Evolutionary conservation across 495 filamentous ascomycete genomes (phyloP).

Genomic region (Tuber indicum): DNA sequence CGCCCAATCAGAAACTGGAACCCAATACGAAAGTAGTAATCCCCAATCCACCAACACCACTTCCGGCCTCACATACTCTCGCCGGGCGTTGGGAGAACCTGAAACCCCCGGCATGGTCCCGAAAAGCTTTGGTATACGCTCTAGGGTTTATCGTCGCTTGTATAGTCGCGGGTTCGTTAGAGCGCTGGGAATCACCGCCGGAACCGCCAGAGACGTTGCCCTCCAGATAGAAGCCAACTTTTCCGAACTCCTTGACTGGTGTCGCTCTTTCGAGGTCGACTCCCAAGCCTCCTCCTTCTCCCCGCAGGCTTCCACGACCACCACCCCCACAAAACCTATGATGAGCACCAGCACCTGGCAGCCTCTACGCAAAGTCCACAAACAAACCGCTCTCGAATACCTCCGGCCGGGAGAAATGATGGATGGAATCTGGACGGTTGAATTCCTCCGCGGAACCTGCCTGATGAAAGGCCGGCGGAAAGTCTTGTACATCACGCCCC

Average conservation of each 20-base stretch:
- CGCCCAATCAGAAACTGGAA: neutral
- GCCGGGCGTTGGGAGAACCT: neutral
- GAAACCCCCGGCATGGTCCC: constrained; percentile 4
- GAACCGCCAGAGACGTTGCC: constrained; percentile 57
- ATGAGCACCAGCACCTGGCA: constrained; percentile 47
- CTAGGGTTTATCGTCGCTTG: constrained; percentile 50
- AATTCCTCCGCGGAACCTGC: constrained; percentile 50
- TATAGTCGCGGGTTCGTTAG: constrained; percentile 61
- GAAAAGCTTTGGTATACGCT: constrained; percentile 25
- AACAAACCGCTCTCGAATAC: constrained; percentile 60
- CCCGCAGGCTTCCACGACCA: neutral
- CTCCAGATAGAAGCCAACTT: constrained; percentile 55
- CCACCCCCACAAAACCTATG: constrained; percentile 4
- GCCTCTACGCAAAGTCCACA: constrained; percentile 64
- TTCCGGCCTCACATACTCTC: constrained; percentile 10
- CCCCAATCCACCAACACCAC: constrained; percentile 29
- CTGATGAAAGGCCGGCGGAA: constrained; percentile 23
- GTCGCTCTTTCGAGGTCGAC: constrained; percentile 17
- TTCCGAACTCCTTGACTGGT: constrained; percentile 47
- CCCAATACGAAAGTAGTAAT: constrained; percentile 38
- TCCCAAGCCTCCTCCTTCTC: neutral
- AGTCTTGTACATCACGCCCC: constrained; percentile 32
- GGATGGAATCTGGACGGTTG: constrained; percentile 58
- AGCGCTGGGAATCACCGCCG: constrained; percentile 51
- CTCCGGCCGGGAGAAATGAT: constrained; percentile 59